Base-by-base conservation (phyloP, 1,284 basidiomycete species). In the Sanghuangporus sanghuang region DNA sequence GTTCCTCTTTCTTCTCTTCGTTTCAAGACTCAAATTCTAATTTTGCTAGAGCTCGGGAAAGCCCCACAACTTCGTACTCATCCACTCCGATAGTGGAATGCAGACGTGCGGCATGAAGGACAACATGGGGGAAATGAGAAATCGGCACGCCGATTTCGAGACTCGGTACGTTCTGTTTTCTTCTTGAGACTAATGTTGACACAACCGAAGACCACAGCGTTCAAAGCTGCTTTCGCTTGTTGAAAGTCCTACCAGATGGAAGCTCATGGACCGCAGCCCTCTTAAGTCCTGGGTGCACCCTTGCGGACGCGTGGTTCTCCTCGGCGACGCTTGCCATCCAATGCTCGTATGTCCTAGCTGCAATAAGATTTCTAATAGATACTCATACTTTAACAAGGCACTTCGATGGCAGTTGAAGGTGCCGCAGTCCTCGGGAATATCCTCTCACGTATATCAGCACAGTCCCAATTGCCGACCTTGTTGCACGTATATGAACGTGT, bases 321-420 rank as follows among this genome's bases (percentile, higher is more conserved):
- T 83, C 9, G 82, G 82, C 39, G 79, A 83, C 70, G 77, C 82
- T 0, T 81, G 80, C 23, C 82, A 84, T 69, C 81, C 83, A 2
- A 72, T 81, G 62, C 70, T 79, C 57, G 79, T 79, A 62, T 48
- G 69, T 66, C 12, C 2, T 11, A 16, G 39, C 9, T 35, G n/a
- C 35, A 23, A 48, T n/a, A 39, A 23, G 23, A 36, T 54, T 38
- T 2, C 27, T 42, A 9, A 6, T 7, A 23, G 66, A 9, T 73
- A 73, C 61, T 70, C 70, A 21, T 70, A n/a, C n/a, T n/a, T n/a
- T n/a, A n/a, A n/a, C 71, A 5, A 66, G 71, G 71, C 14, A 70
- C 71, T 12, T 71, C 71, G n/a, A 73, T 73, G 71, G 71, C 69
- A 74, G 75, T 85, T 50, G 84, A 85, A 72, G 84, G 85, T 64